Evolutionary conservation across 352 stramenopile genomes (phyloP).

Genomic region (Phytophthora melonis): DNA sequence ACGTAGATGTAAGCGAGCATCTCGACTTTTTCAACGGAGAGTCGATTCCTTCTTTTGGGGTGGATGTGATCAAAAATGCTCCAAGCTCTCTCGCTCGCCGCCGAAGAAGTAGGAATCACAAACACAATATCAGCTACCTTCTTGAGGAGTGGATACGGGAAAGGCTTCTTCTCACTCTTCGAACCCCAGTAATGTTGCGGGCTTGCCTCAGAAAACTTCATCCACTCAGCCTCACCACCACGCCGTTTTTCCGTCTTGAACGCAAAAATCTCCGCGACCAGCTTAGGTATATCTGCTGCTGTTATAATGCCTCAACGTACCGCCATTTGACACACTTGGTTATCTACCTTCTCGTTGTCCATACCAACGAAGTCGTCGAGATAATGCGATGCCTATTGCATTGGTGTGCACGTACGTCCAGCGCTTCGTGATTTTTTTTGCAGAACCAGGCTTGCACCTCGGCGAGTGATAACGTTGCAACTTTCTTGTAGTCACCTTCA

Average conservation of each 20-base stretch:
- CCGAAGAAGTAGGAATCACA: neutral
- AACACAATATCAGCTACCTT: conserved; percentile 5
- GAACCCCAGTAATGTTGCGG: neutral
- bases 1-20: conserved; percentile 22
- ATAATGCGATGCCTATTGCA: neutral
- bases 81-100: conserved; percentile 8
- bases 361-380: neutral
- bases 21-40: conserved; percentile 12
- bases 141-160: neutral
- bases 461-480: neutral
- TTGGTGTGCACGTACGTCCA: neutral
- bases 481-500: neutral
- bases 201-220: conserved; percentile 4
- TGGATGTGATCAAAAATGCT: conserved; percentile 13
- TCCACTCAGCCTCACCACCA: neutral
- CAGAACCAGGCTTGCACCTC: neutral
- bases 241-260: conserved; percentile 4
- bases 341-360: neutral
- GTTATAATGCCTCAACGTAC: neutral
- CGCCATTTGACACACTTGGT: conserved; percentile 1
- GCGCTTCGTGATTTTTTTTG: neutral
- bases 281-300: neutral
- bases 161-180: neutral
- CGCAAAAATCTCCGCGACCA: conserved; percentile 7
- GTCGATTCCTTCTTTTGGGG: conserved; percentile 1